Evolutionary conservation across 345 rosid species (phyloP).

Genomic region (Eucalyptus cloeziana): DNA sequence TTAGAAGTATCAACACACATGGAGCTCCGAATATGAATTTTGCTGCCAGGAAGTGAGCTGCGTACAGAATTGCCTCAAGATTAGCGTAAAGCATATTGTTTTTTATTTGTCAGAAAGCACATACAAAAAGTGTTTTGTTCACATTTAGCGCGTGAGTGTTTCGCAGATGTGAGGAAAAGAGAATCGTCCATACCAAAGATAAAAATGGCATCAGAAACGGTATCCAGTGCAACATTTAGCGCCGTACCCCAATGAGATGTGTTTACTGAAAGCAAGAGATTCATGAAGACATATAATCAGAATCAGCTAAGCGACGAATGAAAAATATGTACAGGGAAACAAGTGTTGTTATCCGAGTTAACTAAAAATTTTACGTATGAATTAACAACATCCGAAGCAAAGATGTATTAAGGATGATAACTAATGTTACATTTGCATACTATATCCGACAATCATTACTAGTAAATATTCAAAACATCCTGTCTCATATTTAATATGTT

Average conservation of each 20-base stretch:
- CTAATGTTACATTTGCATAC: not conserved
- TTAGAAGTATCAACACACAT: not conserved
- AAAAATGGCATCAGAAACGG: fast-evolving
- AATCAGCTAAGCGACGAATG: not conserved
- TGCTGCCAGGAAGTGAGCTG: not conserved
- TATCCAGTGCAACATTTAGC: not conserved
- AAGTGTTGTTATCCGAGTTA: not conserved
- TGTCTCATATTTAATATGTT: no score
- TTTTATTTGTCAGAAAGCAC: not conserved
- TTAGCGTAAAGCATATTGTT: not conserved
- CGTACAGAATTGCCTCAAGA: not conserved
- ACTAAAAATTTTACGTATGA: no score
- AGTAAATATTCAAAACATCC: not conserved
- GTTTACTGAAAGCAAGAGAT: not conserved
- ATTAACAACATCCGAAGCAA: not conserved
- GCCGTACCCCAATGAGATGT: fast-evolving
- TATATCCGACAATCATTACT: not conserved
- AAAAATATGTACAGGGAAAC: no score
- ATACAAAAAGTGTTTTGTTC: not conserved
- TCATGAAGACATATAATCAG: not conserved
- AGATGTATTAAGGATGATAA: not conserved
- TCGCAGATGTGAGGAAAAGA: not conserved
- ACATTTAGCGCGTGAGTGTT: not conserved
- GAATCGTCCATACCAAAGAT: not conserved
- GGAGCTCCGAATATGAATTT: not conserved